Conservation (phyloP, 192 early-diverging fungal species). For the Haplosporangium gracile region DNA sequence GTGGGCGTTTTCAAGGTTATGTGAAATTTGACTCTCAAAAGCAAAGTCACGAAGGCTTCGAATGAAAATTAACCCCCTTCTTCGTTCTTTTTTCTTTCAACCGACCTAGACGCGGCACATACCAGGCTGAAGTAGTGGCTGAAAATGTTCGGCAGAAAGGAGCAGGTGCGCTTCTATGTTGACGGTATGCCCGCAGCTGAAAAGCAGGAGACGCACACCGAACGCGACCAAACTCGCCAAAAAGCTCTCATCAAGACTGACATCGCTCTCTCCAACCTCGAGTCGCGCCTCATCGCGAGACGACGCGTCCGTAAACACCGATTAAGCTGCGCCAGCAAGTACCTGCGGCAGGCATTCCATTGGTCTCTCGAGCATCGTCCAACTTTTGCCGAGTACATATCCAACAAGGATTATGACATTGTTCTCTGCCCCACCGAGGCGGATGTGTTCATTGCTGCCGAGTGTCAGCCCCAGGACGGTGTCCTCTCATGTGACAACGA, state of each 20-base stretch:
- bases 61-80: no score
- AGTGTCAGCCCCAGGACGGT: slow-evolving; percentile 11
- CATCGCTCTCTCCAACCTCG: slow-evolving; percentile 7
- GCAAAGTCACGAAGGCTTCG: no score
- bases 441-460: slow-evolving; percentile 12
- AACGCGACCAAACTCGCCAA: slow-evolving; percentile 1
- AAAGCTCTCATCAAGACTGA: slow-evolving; percentile 6
- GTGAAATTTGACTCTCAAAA: no score
- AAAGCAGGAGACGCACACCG: background rate
- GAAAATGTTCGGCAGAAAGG: background rate
- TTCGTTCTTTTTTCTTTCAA: no score
- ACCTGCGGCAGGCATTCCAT: slow-evolving; percentile 17
- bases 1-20: no score
- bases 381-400: slow-evolving; percentile 22
- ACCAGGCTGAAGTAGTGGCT: background rate
- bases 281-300: background rate
- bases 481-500: slow-evolving; percentile 9
- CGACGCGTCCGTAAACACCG: background rate
- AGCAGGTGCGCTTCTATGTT: background rate
- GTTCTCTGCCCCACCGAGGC: slow-evolving; percentile 4
- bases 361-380: slow-evolving; percentile 16
- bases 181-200: slow-evolving; percentile 3
- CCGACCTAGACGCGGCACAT: background rate
- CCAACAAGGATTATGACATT: slow-evolving; percentile 10
- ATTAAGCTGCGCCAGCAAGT: slow-evolving; percentile 7